phyloP scores from a whole-genome alignment of 176 grass and related monocot species.

The Lolium rigidum region DNA sequence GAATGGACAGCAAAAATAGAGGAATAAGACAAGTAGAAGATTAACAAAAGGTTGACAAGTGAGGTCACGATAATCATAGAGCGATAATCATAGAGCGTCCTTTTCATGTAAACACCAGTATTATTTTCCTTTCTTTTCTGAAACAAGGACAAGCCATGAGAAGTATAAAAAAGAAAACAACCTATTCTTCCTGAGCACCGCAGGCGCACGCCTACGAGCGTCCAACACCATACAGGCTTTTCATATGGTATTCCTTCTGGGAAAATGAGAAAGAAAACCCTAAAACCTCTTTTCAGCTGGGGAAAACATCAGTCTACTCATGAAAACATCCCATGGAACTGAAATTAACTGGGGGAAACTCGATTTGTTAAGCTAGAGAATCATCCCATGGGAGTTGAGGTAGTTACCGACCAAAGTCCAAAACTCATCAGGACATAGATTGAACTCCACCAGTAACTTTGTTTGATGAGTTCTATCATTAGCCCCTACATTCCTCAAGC shows the following conservation, averaged over 20 bases:
- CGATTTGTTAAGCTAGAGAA: constrained; percentile 55
- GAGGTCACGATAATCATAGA: constrained; percentile 36
- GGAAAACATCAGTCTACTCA: constrained; percentile 47
- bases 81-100: constrained; percentile 27
- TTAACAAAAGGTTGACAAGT: not conserved
- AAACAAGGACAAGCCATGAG: constrained; percentile 38
- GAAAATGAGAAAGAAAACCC: constrained; percentile 59
- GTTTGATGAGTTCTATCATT: constrained; percentile 21
- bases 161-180: constrained; percentile 46
- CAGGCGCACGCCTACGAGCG: constrained; percentile 44
- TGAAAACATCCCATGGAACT: constrained; percentile 46
- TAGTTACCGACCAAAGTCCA: constrained; percentile 33
- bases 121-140: constrained; percentile 42
- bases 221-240: constrained; percentile 53
- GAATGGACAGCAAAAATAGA: not conserved
- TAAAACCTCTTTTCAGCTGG: constrained; percentile 51
- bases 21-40: not conserved
- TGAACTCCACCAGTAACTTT: constrained; percentile 26
- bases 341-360: constrained; percentile 43
- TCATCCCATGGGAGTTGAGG: constrained; percentile 33
- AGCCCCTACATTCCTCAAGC: constrained; percentile 62
- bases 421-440: constrained; percentile 39
- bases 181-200: constrained; percentile 57
- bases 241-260: constrained; percentile 47
- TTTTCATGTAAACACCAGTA: constrained; percentile 56